These are phyloP conservation scores for Delonix regia DNA, from an alignment of 306 rosid species.

Conservation along the genomic window DNA sequence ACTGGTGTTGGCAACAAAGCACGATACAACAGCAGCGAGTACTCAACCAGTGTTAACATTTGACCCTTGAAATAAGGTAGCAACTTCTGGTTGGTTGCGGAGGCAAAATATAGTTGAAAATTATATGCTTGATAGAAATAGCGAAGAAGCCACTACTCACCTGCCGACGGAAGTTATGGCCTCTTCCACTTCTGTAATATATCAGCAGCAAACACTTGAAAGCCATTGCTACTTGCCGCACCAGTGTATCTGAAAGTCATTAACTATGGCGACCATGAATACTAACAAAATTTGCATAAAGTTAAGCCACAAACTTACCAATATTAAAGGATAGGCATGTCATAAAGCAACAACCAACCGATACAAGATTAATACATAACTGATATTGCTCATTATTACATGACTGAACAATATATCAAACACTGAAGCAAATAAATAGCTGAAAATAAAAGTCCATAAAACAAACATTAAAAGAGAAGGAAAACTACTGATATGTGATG, in stretches of 20 bases:
- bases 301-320: not conserved
- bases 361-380: not conserved
- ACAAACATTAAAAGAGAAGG: no score
- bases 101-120: slow-evolving; percentile 13
- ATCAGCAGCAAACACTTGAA: slow-evolving; percentile 76
- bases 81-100: slow-evolving; percentile 35
- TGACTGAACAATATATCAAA: slow-evolving; percentile 3
- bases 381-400: slow-evolving; percentile 1
- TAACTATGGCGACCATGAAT: slow-evolving; percentile 20
- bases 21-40: slow-evolving; percentile 74
- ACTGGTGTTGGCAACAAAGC: slow-evolving; percentile 87
- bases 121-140: slow-evolving; percentile 14
- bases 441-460: not conserved
- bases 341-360: not conserved
- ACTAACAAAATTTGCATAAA: slow-evolving; percentile 11
- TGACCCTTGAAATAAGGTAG: slow-evolving; percentile 63
- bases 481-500: not conserved
- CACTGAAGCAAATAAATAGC: not conserved
- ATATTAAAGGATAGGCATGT: not conserved
- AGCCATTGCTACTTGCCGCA: slow-evolving; percentile 87
- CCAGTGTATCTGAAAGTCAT: slow-evolving; percentile 70
- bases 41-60: slow-evolving; percentile 80
- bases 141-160: slow-evolving; percentile 43
- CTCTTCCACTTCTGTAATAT: slow-evolving; percentile 83
- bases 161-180: slow-evolving; percentile 87